A percentile compares a stretch with the other conserved stretches of the same genome.
Evolutionary conservation across 306 rosid species (phyloP).

Genomic region (Sicyos baderoa): DNA sequence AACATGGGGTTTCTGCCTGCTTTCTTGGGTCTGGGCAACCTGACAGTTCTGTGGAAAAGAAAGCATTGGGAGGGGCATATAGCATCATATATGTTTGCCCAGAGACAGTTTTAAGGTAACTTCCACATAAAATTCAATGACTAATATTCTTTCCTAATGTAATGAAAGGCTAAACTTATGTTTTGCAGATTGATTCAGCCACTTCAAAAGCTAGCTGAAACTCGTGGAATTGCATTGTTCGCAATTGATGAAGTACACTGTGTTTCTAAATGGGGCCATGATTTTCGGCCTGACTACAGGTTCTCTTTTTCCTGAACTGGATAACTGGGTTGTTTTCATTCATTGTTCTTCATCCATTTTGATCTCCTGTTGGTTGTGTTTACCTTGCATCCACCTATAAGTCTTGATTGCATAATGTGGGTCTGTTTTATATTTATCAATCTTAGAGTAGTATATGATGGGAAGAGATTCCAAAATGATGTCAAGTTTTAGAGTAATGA

Average conservation of each 20-base stretch:
- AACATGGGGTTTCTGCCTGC: constrained; percentile 70
- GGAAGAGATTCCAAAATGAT: constrained; percentile 5
- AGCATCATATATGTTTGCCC: constrained; percentile 76
- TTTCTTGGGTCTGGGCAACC: constrained; percentile 98
- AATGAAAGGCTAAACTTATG: neutral
- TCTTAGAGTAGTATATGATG: neutral
- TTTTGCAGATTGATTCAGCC: constrained; percentile 58
- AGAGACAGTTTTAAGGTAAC: constrained; percentile 65
- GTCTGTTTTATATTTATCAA: neutral
- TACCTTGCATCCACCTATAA: neutral
- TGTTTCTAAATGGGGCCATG: constrained; percentile 97
- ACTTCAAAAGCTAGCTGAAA: constrained; percentile 70
- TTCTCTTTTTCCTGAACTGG: constrained; percentile 13
- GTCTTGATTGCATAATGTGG: neutral
- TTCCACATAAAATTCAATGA: constrained; percentile 6
- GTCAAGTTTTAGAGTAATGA: neutral
- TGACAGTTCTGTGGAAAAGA: constrained; percentile 65
- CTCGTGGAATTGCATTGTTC: constrained; percentile 72
- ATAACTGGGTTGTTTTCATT: constrained; percentile 4
- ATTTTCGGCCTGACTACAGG: constrained; percentile 93
- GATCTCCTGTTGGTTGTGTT: neutral
- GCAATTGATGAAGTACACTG: constrained; percentile 95
- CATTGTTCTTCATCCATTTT: neutral
- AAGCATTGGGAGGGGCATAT: constrained; percentile 81
- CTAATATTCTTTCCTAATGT: neutral